A percentile compares a stretch with the other conserved stretches of the same genome.
phyloP scores from a whole-genome alignment of 2,329 filamentous ascomycete genomes.

The Rhexocercosporidium sp. region DNA sequence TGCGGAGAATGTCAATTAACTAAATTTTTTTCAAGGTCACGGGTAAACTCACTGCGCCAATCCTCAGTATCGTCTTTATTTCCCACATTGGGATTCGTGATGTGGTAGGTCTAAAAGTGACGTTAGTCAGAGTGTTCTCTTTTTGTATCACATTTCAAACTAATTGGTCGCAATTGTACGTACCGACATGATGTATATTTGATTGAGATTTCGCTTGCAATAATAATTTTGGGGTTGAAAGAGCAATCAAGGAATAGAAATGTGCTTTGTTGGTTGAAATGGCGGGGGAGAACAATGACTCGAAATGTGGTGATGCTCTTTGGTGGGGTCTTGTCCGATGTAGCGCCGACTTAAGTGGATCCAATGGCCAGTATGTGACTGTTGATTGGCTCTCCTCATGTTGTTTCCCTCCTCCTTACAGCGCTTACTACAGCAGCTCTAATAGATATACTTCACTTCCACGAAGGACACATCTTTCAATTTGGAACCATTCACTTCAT shows the following conservation, averaged over 20 bases:
- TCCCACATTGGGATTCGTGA: slow-evolving; percentile 79
- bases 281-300: slow-evolving; percentile 9
- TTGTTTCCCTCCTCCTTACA: too few relatives aligned
- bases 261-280: slow-evolving; percentile 11
- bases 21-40: neutral
- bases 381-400: neutral
- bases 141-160: neutral
- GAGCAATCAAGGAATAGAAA: neutral
- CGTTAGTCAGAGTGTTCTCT: slow-evolving; percentile 25
- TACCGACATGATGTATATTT: slow-evolving; percentile 10
- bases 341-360: neutral
- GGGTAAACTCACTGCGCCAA: slow-evolving; percentile 70
- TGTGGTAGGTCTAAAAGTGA: slow-evolving; percentile 64
- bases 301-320: neutral
- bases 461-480: too few relatives aligned
- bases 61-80: slow-evolving; percentile 77
- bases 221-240: neutral
- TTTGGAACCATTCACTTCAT: too few relatives aligned
- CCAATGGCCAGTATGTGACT: neutral
- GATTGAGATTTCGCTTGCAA: neutral
- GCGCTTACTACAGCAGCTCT: too few relatives aligned
- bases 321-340: slow-evolving; percentile 7
- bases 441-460: too few relatives aligned
- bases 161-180: neutral
- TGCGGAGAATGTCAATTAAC: slow-evolving; percentile 43